Conservation (phyloP, 2,329 filamentous ascomycete genomes). For the Magnaporthales sp. region DNA sequence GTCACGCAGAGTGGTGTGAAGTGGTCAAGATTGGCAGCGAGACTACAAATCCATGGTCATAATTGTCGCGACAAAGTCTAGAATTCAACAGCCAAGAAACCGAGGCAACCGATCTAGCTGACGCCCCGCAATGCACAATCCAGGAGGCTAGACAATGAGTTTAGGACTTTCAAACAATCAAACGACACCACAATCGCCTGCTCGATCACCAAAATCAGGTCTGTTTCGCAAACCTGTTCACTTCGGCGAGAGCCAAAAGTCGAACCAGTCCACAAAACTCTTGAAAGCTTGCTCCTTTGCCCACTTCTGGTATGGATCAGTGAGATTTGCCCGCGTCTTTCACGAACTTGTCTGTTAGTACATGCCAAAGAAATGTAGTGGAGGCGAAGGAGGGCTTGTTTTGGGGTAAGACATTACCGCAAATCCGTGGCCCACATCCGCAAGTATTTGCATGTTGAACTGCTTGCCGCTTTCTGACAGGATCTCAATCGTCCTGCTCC, state of each 20-base stretch:
- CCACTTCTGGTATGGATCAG: constrained; percentile 14
- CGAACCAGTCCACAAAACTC: constrained; percentile 14
- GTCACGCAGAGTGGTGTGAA: too few relatives aligned
- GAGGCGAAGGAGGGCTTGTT: too few relatives aligned
- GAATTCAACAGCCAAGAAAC: too few relatives aligned
- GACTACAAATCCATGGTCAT: too few relatives aligned
- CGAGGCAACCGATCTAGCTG: too few relatives aligned
- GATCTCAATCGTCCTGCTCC: neutral
- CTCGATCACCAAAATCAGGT: too few relatives aligned
- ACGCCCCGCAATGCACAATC: too few relatives aligned
- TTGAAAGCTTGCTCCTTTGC: constrained; percentile 14
- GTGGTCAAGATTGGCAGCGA: too few relatives aligned
- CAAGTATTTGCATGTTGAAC: neutral
- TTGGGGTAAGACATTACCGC: neutral
- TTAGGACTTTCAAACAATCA: too few relatives aligned
- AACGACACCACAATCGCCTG: too few relatives aligned
- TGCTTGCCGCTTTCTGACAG: neutral
- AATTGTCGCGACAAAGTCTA: too few relatives aligned
- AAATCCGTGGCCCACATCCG: neutral
- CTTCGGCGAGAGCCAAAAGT: constrained; percentile 10
- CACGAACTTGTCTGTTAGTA: constrained; percentile 14
- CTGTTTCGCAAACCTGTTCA: neutral
- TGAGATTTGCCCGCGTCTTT: neutral
- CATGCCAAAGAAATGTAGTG: neutral
- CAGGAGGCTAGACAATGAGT: too few relatives aligned